Conservation (phyloP, 2,329 filamentous ascomycete genomes). For the Colletotrichum filicis region DNA sequence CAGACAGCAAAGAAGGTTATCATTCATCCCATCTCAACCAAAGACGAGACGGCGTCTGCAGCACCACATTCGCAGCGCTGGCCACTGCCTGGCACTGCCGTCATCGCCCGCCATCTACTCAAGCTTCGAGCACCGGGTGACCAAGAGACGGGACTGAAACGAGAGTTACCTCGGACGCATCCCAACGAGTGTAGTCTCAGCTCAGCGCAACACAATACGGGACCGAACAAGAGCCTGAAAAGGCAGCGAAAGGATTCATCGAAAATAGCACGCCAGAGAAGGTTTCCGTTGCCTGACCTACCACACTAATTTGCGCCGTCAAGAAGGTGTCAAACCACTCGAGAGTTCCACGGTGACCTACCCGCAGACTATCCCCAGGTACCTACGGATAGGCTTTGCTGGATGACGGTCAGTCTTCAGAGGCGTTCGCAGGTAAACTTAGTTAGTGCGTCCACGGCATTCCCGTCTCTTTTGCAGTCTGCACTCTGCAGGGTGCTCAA, state of each 20-base stretch:
- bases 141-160: constrained; percentile 23
- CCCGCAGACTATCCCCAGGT: neutral
- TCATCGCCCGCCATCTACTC: constrained; percentile 4
- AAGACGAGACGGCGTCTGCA: constrained; percentile 32
- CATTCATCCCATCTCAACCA: constrained; percentile 20
- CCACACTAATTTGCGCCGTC: constrained; percentile 1
- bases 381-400: neutral
- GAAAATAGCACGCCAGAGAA: constrained; percentile 6
- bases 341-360: neutral
- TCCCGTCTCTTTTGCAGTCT: neutral
- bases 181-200: constrained; percentile 23
- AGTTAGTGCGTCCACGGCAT: neutral
- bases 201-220: neutral
- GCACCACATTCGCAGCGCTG: constrained; percentile 23
- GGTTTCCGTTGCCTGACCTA: constrained; percentile 24
- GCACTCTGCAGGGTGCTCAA: constrained; percentile 5
- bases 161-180: constrained; percentile 26
- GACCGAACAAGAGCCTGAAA: neutral
- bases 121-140: neutral
- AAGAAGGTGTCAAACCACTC: neutral
- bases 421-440: too few species aligned
- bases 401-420: too few species aligned
- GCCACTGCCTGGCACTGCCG: constrained; percentile 15
- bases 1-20: constrained; percentile 5
- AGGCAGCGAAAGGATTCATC: constrained; percentile 1